A percentile compares a stretch with the other conserved stretches of the same genome.
Conservation (phyloP, 2,329 filamentous ascomycete genomes). For the Tricladium varicosporioides region DNA sequence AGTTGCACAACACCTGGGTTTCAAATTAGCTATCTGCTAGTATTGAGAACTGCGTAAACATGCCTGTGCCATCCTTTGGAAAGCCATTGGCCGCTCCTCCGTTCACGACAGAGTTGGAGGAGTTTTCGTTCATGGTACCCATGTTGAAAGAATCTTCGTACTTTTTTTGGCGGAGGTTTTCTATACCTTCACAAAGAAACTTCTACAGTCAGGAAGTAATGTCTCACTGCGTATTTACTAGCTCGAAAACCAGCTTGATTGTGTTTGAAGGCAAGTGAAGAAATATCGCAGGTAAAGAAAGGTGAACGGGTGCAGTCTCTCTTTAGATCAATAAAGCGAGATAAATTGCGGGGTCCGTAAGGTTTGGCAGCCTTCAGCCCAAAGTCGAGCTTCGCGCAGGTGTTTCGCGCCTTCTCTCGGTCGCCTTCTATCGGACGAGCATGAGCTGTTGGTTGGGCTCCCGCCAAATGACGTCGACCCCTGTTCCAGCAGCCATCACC, state of each 20-base stretch:
- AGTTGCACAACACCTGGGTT: constrained; percentile 75
- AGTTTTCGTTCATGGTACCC: constrained; percentile 28
- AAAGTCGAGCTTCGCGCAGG: background rate
- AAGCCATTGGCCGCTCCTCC: constrained; percentile 47
- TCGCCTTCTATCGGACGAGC: background rate
- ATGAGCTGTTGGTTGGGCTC: constrained; percentile 7
- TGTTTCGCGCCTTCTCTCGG: background rate
- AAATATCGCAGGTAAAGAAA: too few species aligned
- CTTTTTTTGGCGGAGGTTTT: background rate
- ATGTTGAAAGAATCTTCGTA: constrained; percentile 20
- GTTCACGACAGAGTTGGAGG: constrained; percentile 28
- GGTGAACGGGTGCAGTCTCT: background rate
- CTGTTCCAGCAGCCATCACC: constrained; percentile 2
- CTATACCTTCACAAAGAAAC: background rate
- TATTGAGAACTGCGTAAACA: constrained; percentile 20
- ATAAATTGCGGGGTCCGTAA: constrained; percentile 22
- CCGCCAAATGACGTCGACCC: constrained; percentile 21
- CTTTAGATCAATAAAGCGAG: constrained; percentile 13
- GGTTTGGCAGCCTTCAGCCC: constrained; percentile 4
- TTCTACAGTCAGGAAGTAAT: too few species aligned
- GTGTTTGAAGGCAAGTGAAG: background rate
- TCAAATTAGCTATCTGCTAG: constrained; percentile 18
- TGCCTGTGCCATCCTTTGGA: constrained; percentile 72
- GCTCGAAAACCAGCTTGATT: background rate
- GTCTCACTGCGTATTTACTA: too few species aligned